Conservation (phyloP, 2,329 filamentous ascomycete genomes). For the Calonectria naviculata region DNA sequence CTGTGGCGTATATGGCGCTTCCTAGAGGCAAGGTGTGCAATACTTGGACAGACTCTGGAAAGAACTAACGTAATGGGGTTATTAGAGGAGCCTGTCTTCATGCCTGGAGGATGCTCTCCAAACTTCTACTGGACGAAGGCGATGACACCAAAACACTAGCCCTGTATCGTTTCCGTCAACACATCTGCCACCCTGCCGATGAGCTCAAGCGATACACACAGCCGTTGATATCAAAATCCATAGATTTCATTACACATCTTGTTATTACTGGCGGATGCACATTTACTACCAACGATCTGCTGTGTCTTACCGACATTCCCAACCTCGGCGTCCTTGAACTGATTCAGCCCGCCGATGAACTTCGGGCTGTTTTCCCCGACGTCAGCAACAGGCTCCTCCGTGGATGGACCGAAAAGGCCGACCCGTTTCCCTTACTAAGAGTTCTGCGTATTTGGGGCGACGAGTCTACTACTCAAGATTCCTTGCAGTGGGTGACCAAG, state of each 20-base stretch:
- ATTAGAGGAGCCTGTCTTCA: constrained; percentile 50
- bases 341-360: constrained; percentile 49
- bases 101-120: constrained; percentile 54
- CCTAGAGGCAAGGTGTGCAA: constrained; percentile 49
- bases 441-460: constrained; percentile 59
- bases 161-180: constrained; percentile 52
- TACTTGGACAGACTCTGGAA: not conserved
- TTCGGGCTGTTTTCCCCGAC: constrained; percentile 45
- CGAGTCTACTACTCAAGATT: constrained; percentile 50
- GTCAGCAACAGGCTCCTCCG: constrained; percentile 58
- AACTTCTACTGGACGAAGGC: constrained; percentile 44
- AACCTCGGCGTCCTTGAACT: constrained; percentile 62
- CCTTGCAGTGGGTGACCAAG: constrained; percentile 52
- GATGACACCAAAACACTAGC: constrained; percentile 48
- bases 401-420: constrained; percentile 54
- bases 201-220: constrained; percentile 49
- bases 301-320: constrained; percentile 53
- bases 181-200: constrained; percentile 50
- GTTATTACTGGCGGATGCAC: constrained; percentile 50
- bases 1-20: constrained; percentile 53
- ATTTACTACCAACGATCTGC: constrained; percentile 52
- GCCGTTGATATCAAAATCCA: constrained; percentile 49
- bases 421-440: constrained; percentile 59
- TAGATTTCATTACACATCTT: constrained; percentile 55
- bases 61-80: not conserved